These are phyloP conservation scores for Leccinum angustisporum DNA, from an alignment of 1,284 basidiomycete genomes.

Conservation along the genomic window DNA sequence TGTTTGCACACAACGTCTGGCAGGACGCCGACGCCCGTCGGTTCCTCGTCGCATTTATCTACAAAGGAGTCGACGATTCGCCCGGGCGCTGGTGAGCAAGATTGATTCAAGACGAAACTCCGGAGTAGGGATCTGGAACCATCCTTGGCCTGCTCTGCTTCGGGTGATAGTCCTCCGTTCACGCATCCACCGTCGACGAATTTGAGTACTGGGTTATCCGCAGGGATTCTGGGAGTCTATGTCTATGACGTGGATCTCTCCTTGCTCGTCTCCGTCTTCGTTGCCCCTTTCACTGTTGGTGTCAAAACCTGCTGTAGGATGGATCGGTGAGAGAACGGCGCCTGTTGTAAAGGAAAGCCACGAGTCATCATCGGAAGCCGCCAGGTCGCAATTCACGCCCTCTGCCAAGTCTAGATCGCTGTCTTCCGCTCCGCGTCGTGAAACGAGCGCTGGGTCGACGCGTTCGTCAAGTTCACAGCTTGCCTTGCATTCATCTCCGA, in stretches of 20 bases:
- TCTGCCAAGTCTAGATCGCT: slow-evolving; percentile 16
- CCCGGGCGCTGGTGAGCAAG: neutral
- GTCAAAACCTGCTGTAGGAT: neutral
- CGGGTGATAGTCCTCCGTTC: slow-evolving; percentile 7
- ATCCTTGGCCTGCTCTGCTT: neutral
- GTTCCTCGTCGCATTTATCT: slow-evolving; percentile 7
- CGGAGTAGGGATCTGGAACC: neutral
- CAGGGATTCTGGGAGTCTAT: slow-evolving; percentile 34
- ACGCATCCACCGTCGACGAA: slow-evolving; percentile 10
- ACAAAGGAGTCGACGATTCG: neutral
- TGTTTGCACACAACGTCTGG: neutral
- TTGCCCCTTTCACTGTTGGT: slow-evolving; percentile 18
- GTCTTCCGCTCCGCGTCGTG: slow-evolving; percentile 17
- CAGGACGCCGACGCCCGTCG: neutral
- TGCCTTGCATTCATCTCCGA: slow-evolving; percentile 10
- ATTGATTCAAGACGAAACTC: too few relatives aligned
- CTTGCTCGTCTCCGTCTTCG: slow-evolving; percentile 25
- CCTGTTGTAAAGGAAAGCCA: neutral
- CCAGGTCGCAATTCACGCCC: neutral
- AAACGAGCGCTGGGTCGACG: slow-evolving; percentile 2
- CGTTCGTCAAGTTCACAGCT: slow-evolving; percentile 12
- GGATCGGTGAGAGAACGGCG: neutral
- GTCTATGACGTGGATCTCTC: slow-evolving; percentile 13
- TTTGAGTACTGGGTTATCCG: slow-evolving; percentile 17
- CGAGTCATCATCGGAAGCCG: neutral